Conservation (phyloP, 805 yeast species). For the Wickerhamiella shivajii region DNA sequence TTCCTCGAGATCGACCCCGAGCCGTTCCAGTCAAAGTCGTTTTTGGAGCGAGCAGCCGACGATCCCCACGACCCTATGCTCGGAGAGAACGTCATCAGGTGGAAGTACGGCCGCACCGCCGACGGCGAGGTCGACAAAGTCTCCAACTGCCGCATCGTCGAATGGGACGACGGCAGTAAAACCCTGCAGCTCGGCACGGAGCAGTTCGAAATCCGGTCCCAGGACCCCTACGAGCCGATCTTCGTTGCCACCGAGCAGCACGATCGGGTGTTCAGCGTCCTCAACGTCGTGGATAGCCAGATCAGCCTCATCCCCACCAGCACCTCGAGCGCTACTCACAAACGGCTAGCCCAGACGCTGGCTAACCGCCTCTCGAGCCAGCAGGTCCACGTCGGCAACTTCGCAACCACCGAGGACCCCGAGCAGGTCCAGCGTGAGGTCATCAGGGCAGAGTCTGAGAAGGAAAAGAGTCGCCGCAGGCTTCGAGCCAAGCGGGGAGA, state of each 20-base stretch:
- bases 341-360: constrained; percentile 42
- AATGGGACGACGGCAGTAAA: constrained; percentile 87
- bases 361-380: constrained; percentile 21
- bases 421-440: constrained; percentile 31
- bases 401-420: constrained; percentile 31
- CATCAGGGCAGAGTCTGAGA: constrained; percentile 27
- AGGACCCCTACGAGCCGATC: constrained; percentile 50
- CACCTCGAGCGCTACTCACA: constrained; percentile 72
- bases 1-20: constrained; percentile 69
- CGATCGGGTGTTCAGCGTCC: too few relatives aligned
- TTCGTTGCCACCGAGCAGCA: constrained; percentile 53
- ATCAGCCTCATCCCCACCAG: constrained; percentile 81
- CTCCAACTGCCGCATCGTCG: constrained; percentile 76
- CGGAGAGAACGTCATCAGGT: constrained; percentile 77
- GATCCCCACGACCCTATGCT: constrained; percentile 30
- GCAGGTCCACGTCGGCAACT: constrained; percentile 23
- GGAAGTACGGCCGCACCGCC: constrained; percentile 71
- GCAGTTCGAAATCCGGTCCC: constrained; percentile 57
- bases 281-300: constrained; percentile 47
- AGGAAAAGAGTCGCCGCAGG: constrained; percentile 28
- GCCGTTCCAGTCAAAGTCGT: constrained; percentile 69
- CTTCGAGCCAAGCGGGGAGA: constrained; percentile 27
- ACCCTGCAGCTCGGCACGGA: constrained; percentile 82
- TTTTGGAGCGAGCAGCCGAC: constrained; percentile 33
- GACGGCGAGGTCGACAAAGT: constrained; percentile 56